These are phyloP conservation scores for Escallonia rubra DNA, from an alignment of 129 eudicot species.

Conservation along the genomic window DNA sequence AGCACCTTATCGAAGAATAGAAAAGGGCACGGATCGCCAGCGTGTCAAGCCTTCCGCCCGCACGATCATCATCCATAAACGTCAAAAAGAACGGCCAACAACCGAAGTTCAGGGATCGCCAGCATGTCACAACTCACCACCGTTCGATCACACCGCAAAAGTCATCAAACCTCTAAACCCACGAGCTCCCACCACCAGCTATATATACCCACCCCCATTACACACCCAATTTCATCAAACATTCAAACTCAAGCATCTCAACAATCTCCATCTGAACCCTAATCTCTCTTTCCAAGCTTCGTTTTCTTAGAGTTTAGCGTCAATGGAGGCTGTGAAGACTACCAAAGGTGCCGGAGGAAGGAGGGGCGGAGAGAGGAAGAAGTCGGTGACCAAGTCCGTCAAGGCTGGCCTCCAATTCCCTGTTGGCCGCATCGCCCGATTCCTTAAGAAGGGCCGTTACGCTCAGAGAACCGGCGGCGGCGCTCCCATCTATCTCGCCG, in stretches of 20 bases:
- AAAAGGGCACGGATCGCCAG: too few relatives aligned
- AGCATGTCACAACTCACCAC: neutral
- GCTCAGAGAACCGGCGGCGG: conserved; percentile 27
- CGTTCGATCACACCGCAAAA: neutral
- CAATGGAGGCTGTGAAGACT: conserved; percentile 10
- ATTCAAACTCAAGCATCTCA: neutral
- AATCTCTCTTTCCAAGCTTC: neutral
- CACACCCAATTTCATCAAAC: neutral
- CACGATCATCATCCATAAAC: too few relatives aligned
- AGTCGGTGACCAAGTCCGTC: conserved; percentile 18
- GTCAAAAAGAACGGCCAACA: too few relatives aligned
- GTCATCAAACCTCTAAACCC: neutral
- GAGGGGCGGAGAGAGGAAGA: conserved; percentile 28
- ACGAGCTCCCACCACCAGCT: neutral
- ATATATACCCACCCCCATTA: neutral
- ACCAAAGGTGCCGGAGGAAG: conserved; percentile 28
- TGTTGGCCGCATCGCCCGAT: conserved; percentile 15
- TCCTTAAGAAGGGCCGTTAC: conserved; percentile 24
- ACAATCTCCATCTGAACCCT: neutral
- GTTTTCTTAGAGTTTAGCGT: neutral
- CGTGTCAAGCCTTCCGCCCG: too few relatives aligned
- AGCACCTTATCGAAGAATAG: too few relatives aligned
- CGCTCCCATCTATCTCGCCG: conserved; percentile 12
- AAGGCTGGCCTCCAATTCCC: conserved; percentile 16
- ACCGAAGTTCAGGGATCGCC: neutral